Evolutionary conservation across 1,139 yeast genomes (phyloP).

Genomic region (Geotrichum bryndzae): DNA sequence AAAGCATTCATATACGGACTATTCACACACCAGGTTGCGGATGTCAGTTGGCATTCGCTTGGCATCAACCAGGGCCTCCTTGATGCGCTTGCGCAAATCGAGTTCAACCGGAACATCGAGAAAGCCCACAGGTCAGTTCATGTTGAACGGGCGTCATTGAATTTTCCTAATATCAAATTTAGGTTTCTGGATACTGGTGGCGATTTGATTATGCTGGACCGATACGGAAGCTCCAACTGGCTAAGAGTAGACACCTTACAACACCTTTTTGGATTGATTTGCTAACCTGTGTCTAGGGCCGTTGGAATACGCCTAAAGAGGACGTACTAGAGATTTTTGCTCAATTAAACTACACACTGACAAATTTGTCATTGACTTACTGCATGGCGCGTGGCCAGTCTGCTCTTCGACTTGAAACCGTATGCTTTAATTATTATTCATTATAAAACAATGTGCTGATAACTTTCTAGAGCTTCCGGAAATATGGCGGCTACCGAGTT

Average conservation of each 20-base stretch:
- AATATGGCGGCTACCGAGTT: neutral
- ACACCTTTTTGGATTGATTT: neutral
- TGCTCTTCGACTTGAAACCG: conserved; percentile 33
- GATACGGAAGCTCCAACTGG: conserved; percentile 28
- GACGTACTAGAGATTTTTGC: conserved; percentile 38
- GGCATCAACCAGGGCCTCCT: conserved; percentile 48
- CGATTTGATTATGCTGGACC: conserved; percentile 45
- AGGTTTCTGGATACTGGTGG: conserved; percentile 51
- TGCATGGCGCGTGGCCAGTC: conserved; percentile 50
- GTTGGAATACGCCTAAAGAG: conserved; percentile 44
- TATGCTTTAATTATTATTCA: neutral
- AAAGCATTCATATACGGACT: conserved; percentile 51
- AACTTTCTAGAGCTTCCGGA: neutral
- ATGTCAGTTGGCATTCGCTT: conserved; percentile 59
- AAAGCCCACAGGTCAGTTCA: conserved; percentile 41
- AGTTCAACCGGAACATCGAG: conserved; percentile 44
- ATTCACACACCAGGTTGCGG: conserved; percentile 53
- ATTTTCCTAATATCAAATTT: neutral
- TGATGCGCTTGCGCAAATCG: conserved; percentile 42
- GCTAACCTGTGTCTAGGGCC: conserved; percentile 18
- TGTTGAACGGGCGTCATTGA: neutral
- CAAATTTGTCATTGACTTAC: conserved; percentile 32
- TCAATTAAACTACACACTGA: conserved; percentile 33
- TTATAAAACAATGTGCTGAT: neutral
- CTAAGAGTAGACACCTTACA: neutral